phyloP scores from a whole-genome alignment of 2,329 filamentous ascomycete species.

The Scytalidium lignicola region DNA sequence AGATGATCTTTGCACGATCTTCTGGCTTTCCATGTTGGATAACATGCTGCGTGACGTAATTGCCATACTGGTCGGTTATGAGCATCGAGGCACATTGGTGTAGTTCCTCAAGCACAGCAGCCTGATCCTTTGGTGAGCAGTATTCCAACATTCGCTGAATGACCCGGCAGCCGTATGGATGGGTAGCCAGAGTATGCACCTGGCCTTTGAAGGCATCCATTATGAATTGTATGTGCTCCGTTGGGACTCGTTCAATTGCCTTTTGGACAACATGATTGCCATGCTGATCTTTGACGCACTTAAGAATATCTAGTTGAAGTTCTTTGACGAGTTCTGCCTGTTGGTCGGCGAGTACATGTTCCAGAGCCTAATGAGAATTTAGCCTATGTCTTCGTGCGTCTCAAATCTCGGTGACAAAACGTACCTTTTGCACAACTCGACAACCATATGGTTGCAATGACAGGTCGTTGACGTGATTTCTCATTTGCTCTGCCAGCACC shows the following conservation, averaged over 20 bases:
- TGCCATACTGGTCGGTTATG: conserved; percentile 85
- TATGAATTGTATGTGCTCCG: conserved; percentile 77
- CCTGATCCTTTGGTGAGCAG: conserved; percentile 66
- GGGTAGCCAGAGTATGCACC: conserved; percentile 67
- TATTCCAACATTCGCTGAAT: conserved; percentile 88
- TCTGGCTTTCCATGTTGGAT: conserved; percentile 71
- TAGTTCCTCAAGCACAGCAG: conserved; percentile 71
- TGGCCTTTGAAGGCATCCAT: conserved; percentile 74
- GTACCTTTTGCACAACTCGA: conserved; percentile 88
- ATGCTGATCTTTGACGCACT: conserved; percentile 79
- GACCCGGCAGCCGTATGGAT: conserved; percentile 86
- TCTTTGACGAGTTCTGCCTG: conserved; percentile 81
- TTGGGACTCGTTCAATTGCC: conserved; percentile 75
- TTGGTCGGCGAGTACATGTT: conserved; percentile 87
- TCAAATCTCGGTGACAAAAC: conserved; percentile 8
- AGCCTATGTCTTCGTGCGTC: background rate
- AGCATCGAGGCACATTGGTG: conserved; percentile 66
- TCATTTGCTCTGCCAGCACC: conserved; percentile 79
- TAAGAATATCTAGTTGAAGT: conserved; percentile 69
- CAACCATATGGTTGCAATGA: conserved; percentile 91
- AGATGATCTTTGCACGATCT: conserved; percentile 69
- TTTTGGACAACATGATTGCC: conserved; percentile 98
- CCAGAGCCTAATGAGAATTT: conserved; percentile 71
- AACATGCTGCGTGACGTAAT: conserved; percentile 93
- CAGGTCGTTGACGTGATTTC: conserved; percentile 71